Evolutionary conservation across 805 yeast genomes (phyloP).

Genomic region (Candida nitratophila): DNA sequence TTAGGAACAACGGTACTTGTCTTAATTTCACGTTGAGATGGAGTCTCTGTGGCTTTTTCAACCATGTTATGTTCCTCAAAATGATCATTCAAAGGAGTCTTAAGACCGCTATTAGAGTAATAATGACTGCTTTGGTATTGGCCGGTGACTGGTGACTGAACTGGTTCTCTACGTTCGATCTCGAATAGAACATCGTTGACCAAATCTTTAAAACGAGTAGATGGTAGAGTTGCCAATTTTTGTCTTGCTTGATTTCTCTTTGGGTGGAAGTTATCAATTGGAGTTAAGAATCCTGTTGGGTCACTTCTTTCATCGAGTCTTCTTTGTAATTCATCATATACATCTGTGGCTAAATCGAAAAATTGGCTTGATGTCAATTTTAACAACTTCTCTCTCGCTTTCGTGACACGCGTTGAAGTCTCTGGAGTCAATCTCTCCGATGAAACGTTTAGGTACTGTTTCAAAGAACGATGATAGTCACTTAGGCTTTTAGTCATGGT

Average conservation of each 20-base stretch:
- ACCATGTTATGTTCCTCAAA: conserved; percentile 2
- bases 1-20: conserved; percentile 74
- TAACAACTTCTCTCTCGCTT: conserved; percentile 79
- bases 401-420: conserved; percentile 55
- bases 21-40: conserved; percentile 33
- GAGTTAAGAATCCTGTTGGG: conserved; percentile 53
- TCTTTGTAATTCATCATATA: conserved; percentile 84
- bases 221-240: conserved; percentile 79
- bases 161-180: conserved; percentile 47
- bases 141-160: neutral
- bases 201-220: conserved; percentile 77
- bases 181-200: conserved; percentile 86
- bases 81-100: neutral
- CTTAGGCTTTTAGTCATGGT: conserved; percentile 9
- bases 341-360: conserved; percentile 87
- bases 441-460: conserved; percentile 43
- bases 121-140: too few species aligned
- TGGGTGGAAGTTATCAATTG: conserved; percentile 74
- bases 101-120: neutral
- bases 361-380: conserved; percentile 80
- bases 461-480: conserved; percentile 40
- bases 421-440: conserved; percentile 36
- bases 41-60: conserved; percentile 13
- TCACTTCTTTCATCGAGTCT: conserved; percentile 53
- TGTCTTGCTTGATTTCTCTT: conserved; percentile 94